Evolutionary conservation across 352 stramenopile species (phyloP).

Genomic region (Phytophthora crassamura): DNA sequence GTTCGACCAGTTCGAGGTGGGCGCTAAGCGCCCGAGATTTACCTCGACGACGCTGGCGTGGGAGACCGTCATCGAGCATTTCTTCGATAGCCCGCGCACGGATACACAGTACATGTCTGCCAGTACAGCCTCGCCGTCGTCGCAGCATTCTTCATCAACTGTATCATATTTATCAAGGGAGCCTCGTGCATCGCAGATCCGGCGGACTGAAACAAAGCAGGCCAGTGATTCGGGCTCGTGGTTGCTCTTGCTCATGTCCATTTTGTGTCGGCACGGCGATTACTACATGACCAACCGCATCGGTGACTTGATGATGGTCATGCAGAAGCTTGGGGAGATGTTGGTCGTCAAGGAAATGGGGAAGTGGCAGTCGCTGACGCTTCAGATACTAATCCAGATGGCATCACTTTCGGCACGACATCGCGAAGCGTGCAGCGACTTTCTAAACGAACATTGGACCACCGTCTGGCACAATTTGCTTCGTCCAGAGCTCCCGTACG

Average conservation of each 20-base stretch:
- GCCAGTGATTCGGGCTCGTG: constrained; percentile 44
- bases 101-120: constrained; percentile 31
- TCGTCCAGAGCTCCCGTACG: constrained; percentile 62
- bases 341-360: constrained; percentile 57
- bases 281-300: constrained; percentile 64
- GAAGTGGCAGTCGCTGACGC: constrained; percentile 53
- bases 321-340: constrained; percentile 51
- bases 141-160: constrained; percentile 31
- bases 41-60: constrained; percentile 42
- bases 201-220: constrained; percentile 38
- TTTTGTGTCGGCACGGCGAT: constrained; percentile 56
- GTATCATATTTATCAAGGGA: constrained; percentile 37
- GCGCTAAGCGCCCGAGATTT: constrained; percentile 38
- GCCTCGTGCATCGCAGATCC: constrained; percentile 19
- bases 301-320: constrained; percentile 64
- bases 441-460: constrained; percentile 55
- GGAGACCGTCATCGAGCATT: constrained; percentile 53
- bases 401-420: constrained; percentile 45
- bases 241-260: constrained; percentile 54
- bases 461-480: constrained; percentile 57
- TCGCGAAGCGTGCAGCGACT: constrained; percentile 37
- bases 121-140: constrained; percentile 29
- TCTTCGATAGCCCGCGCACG: constrained; percentile 38
- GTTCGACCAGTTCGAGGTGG: constrained; percentile 25
- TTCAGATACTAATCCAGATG: constrained; percentile 61